Conservation (phyloP, 1,284 basidiomycete species). For the Boletus mariae region DNA sequence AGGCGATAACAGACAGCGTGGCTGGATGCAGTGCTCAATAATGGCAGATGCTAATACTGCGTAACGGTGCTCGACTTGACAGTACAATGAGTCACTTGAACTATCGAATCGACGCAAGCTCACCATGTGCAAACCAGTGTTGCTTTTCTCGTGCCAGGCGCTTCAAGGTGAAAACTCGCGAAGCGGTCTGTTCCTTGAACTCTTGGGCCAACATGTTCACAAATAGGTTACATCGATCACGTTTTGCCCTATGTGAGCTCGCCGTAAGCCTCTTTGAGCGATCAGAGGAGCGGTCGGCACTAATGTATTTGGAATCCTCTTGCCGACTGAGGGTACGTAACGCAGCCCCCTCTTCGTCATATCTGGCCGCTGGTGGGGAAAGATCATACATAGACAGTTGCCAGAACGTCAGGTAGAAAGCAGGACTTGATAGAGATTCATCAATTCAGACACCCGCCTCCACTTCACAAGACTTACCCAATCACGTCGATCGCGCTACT, state of each 20-base stretch:
- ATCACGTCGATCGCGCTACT: constrained; percentile 60
- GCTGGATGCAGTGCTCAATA: constrained; percentile 90
- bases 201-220: constrained; percentile 59
- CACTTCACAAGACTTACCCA: constrained; percentile 49
- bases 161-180: constrained; percentile 69
- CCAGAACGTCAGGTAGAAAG: constrained; percentile 94
- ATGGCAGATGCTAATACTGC: constrained; percentile 56
- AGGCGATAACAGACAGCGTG: constrained; percentile 87
- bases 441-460: constrained; percentile 6
- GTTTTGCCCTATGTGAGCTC: constrained; percentile 51
- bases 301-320: constrained; percentile 55
- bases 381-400: constrained; percentile 89
- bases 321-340: constrained; percentile 56
- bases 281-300: constrained; percentile 65
- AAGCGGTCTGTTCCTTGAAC: constrained; percentile 72
- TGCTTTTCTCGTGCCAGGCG: constrained; percentile 78
- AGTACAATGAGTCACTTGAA: constrained; percentile 11
- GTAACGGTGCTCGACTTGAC: constrained; percentile 45
- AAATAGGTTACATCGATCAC: constrained; percentile 60
- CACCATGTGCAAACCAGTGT: constrained; percentile 84
- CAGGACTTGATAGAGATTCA: constrained; percentile 50
- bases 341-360: constrained; percentile 65
- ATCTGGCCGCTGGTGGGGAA: constrained; percentile 62
- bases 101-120: constrained; percentile 19
- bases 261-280: constrained; percentile 53